Conservation (phyloP, 2,329 filamentous ascomycete genomes). For the Epichloe amarillans region DNA sequence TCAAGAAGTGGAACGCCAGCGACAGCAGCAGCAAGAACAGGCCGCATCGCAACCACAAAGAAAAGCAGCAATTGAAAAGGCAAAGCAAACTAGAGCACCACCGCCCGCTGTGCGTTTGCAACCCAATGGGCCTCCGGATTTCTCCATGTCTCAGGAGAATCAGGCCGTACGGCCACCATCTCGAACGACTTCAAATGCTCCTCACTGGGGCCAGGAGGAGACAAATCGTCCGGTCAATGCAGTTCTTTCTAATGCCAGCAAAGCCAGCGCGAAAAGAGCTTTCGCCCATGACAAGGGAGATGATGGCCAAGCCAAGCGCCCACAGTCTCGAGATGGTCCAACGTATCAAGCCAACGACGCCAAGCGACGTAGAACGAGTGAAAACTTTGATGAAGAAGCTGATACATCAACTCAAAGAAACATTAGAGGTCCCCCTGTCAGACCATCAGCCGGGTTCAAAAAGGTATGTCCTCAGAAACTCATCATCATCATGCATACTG, state of each 20-base stretch:
- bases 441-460: conserved; percentile 60
- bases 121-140: conserved; percentile 36
- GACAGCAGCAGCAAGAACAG: conserved; percentile 46
- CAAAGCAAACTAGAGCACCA: conserved; percentile 50
- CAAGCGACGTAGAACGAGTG: conserved; percentile 69
- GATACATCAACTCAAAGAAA: conserved; percentile 42
- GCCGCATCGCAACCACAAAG: conserved; percentile 47
- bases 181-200: conserved; percentile 42
- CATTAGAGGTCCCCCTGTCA: conserved; percentile 77
- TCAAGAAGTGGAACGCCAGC: conserved; percentile 48
- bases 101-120: conserved; percentile 45
- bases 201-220: conserved; percentile 44
- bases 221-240: conserved; percentile 46
- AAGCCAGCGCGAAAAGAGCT: conserved; percentile 58
- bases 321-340: conserved; percentile 37
- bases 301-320: conserved; percentile 31
- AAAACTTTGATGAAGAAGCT: conserved; percentile 52
- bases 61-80: conserved; percentile 49
- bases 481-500: neutral
- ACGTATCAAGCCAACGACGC: conserved; percentile 56
- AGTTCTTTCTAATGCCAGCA: conserved; percentile 41
- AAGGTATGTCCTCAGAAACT: conserved; percentile 41
- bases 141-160: conserved; percentile 19
- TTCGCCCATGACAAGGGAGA: conserved; percentile 54
- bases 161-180: conserved; percentile 35